Conservation (phyloP, 2,329 filamentous ascomycete species). For the Penicillium sp. region DNA sequence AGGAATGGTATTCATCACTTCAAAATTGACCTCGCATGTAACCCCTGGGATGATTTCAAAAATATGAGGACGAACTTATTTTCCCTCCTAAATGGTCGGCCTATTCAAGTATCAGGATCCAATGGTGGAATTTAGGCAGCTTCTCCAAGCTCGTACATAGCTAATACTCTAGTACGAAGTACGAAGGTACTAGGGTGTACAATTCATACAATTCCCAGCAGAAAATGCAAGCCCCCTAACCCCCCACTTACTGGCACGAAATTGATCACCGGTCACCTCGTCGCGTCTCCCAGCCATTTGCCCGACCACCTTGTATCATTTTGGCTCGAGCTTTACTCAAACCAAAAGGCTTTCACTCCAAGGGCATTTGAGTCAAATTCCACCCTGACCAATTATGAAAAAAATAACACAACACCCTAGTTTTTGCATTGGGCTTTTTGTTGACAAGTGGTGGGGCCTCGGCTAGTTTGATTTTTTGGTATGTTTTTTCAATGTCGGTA, state of each 20-base stretch:
- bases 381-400: neutral
- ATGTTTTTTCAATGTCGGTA: neutral
- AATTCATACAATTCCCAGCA: neutral
- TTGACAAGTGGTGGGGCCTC: conserved; percentile 7
- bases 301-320: neutral
- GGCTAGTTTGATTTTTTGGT: neutral
- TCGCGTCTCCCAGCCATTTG: conserved; percentile 6
- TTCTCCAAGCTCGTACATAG: neutral
- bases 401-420: neutral
- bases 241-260: conserved; percentile 4
- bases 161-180: neutral
- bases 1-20: conserved; percentile 5
- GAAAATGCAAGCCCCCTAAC: neutral
- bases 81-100: neutral
- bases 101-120: neutral
- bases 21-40: neutral
- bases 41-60: neutral
- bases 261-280: neutral
- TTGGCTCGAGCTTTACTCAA: neutral
- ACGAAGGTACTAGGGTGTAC: neutral
- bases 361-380: neutral
- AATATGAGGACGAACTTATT: neutral
- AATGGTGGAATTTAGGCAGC: neutral
- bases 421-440: neutral
- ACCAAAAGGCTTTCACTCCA: neutral